These are phyloP conservation scores for Trametes meyenii DNA, from an alignment of 768 basidiomycete genomes.

Conservation along the genomic window DNA sequence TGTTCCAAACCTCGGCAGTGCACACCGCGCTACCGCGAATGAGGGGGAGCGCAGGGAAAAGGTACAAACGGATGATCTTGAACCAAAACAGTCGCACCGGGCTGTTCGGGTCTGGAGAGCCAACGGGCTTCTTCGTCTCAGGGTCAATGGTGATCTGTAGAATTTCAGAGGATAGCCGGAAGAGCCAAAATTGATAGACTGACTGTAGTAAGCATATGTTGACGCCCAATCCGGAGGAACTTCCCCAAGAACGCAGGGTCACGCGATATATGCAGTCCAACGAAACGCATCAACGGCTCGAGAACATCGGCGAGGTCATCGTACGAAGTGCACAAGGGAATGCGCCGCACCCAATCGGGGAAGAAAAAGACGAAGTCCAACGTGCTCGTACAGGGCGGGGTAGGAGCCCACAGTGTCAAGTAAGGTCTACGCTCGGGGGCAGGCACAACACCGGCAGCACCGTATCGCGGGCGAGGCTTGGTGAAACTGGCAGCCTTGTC, in stretches of 20 bases:
- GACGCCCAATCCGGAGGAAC: constrained; percentile 75
- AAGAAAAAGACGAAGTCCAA: constrained; percentile 92
- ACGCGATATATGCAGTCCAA: constrained; percentile 81
- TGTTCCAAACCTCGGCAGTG: constrained; percentile 91
- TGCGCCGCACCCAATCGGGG: constrained; percentile 74
- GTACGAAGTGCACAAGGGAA: constrained; percentile 63
- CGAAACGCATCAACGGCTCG: constrained; percentile 77
- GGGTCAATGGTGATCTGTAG: constrained; percentile 54
- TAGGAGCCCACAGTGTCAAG: constrained; percentile 78
- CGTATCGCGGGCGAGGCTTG: constrained; percentile 66
- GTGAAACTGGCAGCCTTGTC: constrained; percentile 65
- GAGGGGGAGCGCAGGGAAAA: constrained; percentile 86
- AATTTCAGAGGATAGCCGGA: constrained; percentile 12
- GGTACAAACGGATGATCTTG: constrained; percentile 72
- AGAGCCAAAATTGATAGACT: constrained; percentile 13
- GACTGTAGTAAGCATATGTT: constrained; percentile 61
- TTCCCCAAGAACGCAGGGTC: constrained; percentile 79
- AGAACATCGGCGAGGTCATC: constrained; percentile 78
- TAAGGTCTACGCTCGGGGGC: constrained; percentile 61
- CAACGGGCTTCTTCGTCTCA: constrained; percentile 60
- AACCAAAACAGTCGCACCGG: constrained; percentile 84
- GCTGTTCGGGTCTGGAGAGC: constrained; percentile 56
- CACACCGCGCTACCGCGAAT: constrained; percentile 86
- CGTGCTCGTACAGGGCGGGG: constrained; percentile 73
- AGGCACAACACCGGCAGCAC: constrained; percentile 53